Evolutionary conservation across 805 yeast species (phyloP), one percentile per base, ranked within the genome.

Genomic region (Kodamaea kakaduensis): DNA sequence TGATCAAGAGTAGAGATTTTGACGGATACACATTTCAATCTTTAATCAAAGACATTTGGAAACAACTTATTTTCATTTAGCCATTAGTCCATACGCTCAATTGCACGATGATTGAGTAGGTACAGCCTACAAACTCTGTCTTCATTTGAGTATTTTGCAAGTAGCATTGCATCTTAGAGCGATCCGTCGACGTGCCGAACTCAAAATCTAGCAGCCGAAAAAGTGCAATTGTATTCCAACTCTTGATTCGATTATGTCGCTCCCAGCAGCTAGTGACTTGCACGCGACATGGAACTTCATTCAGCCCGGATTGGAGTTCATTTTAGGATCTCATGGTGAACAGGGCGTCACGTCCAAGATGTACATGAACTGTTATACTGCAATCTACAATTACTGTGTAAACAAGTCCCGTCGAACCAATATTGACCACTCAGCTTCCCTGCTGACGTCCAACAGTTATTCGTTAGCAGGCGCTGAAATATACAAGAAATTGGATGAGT

Each of bases 281-380:
- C 71, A 71, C 30, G 79, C 82, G 18, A 84, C 93, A 2, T 84
- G 94, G 94, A 59, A 68, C 36, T 80, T 76, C 51, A 82, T 84
- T 32, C 86, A 84, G 49, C 90, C 94, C 3, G 85, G 87, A 3
- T 60, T 84, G 23, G 74, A 75, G 47, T 73, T 75, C 47, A 82
- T 84, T 33, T 62, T 84, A 38, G 93, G 90, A 5, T 69, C 77
- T 9, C 78, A 73, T 38, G 85, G 79, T 26, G 73, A 77, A 42
- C 76, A 77, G 38, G 80, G 83, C 3, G 73, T 83, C 30, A 79
- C 81, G 18, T 67, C 78, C 29, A 76, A 56, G 44, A 76, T 83
- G 81, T 88, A 86, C 60, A 85, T 88, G 84, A 82, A 82, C 46
- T 84, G 90, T 40, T 89, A 89, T 61, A 86, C 96, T 1, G 90